Evolutionary conservation across 495 filamentous ascomycete species (phyloP).

Genomic region (Pseudevernia furfuracea): DNA sequence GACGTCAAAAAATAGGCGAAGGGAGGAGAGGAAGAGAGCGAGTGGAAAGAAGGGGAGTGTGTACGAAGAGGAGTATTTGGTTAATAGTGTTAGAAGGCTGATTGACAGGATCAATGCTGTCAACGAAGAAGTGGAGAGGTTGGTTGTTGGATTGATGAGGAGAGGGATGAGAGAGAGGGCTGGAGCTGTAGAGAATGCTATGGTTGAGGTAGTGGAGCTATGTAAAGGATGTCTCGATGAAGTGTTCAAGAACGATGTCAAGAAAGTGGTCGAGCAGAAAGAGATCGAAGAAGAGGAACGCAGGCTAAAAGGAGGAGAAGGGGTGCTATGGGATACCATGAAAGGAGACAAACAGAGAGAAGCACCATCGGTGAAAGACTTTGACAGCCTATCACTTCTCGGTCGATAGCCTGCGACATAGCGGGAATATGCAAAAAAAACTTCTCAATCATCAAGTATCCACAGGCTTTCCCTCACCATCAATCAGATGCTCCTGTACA

Average conservation of each 20-base stretch:
- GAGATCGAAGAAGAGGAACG: conserved; percentile 26
- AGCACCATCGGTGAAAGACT: conserved; percentile 38
- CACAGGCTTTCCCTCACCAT: conserved; percentile 53
- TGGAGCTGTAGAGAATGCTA: conserved; percentile 60
- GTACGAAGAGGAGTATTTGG: conserved; percentile 95
- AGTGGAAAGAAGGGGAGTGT: conserved; percentile 91
- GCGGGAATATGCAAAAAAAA: neutral
- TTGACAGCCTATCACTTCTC: conserved; percentile 50
- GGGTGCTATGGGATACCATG: conserved; percentile 38
- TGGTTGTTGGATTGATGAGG: conserved; percentile 67
- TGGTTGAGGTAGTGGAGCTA: conserved; percentile 61
- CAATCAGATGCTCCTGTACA: conserved; percentile 69
- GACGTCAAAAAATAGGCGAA: conserved; percentile 71
- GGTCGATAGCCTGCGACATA: conserved; percentile 21
- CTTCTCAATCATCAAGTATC: neutral
- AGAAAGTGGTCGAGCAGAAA: conserved; percentile 21
- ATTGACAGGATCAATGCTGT: conserved; percentile 74
- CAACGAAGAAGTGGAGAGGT: conserved; percentile 56
- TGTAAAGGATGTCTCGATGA: conserved; percentile 58
- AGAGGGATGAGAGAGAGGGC: conserved; percentile 84
- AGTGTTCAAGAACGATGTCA: conserved; percentile 48
- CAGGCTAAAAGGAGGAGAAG: conserved; percentile 33
- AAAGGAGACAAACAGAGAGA: conserved; percentile 29
- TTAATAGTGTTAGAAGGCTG: conserved; percentile 75
- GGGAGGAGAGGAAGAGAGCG: conserved; percentile 92